These are phyloP conservation scores for Quercus cerris DNA, from an alignment of 306 rosid genomes.

Conservation along the genomic window DNA sequence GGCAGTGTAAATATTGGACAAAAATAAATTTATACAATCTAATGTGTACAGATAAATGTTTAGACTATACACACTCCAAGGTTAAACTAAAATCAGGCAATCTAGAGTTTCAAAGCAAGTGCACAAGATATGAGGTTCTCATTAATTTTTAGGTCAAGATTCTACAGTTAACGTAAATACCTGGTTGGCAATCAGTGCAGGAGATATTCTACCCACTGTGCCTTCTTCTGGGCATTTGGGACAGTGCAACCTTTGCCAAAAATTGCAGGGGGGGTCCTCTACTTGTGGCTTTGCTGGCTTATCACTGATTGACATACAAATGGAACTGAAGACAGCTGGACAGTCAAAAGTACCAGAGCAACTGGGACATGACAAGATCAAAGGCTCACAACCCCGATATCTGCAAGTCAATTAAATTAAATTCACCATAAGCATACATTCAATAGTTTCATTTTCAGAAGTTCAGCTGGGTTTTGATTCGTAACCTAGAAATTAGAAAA, in stretches of 20 bases:
- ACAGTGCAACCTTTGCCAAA: slow-evolving; percentile 71
- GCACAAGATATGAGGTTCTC: background rate
- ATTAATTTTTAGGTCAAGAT: background rate
- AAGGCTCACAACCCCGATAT: slow-evolving; percentile 71
- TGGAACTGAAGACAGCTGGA: slow-evolving; percentile 60
- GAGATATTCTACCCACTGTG: slow-evolving; percentile 57
- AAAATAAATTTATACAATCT: background rate
- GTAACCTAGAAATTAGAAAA: background rate
- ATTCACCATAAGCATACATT: slow-evolving; percentile 25
- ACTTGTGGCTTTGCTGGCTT: slow-evolving; percentile 32
- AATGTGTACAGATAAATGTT: background rate
- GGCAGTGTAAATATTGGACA: background rate
- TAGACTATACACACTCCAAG: background rate
- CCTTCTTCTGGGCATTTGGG: slow-evolving; percentile 74
- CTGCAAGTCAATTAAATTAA: slow-evolving; percentile 46
- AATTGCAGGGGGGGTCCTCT: slow-evolving; percentile 44
- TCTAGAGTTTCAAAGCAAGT: background rate
- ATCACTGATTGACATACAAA: slow-evolving; percentile 44
- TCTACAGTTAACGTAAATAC: slow-evolving; percentile 20
- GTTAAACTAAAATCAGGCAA: background rate
- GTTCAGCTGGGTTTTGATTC: background rate
- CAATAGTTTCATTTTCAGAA: background rate
- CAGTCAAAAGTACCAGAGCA: slow-evolving; percentile 70
- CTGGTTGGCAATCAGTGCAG: slow-evolving; percentile 88
- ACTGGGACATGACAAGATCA: slow-evolving; percentile 81